Evolutionary conservation across 208 protist species (phyloP).

Genomic region (Trichomonas vaginalis): DNA sequence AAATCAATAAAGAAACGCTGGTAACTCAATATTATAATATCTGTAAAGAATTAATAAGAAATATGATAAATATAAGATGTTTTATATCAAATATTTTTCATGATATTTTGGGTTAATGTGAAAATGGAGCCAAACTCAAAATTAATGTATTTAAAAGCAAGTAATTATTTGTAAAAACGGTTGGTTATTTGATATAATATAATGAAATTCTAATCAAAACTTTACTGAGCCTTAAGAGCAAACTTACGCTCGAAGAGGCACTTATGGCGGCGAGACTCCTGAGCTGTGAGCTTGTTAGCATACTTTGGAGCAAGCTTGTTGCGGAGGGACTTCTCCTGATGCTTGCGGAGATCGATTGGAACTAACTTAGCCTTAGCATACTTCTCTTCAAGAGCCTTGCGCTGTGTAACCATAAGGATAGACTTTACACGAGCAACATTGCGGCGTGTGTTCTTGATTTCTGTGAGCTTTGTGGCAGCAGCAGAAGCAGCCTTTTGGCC

Average conservation of each 20-base stretch:
- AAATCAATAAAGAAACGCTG: too few species aligned
- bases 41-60: too few species aligned
- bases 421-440: background rate
- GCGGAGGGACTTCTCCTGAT: background rate
- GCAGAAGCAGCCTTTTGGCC: background rate
- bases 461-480: background rate
- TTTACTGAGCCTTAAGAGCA: background rate
- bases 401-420: background rate
- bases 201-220: background rate
- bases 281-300: background rate
- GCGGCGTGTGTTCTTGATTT: background rate
- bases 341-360: conserved; percentile 10
- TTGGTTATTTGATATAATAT: background rate
- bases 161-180: too few species aligned
- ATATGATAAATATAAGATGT: too few species aligned
- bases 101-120: too few species aligned
- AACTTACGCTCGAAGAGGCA: background rate
- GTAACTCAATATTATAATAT: too few species aligned
- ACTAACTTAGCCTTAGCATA: background rate
- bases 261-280: background rate
- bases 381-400: background rate
- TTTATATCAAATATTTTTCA: too few species aligned
- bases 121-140: too few species aligned
- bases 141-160: too few species aligned
- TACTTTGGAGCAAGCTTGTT: background rate